Conservation (phyloP, 148 eudicot species). For the Diospyros kaki region DNA sequence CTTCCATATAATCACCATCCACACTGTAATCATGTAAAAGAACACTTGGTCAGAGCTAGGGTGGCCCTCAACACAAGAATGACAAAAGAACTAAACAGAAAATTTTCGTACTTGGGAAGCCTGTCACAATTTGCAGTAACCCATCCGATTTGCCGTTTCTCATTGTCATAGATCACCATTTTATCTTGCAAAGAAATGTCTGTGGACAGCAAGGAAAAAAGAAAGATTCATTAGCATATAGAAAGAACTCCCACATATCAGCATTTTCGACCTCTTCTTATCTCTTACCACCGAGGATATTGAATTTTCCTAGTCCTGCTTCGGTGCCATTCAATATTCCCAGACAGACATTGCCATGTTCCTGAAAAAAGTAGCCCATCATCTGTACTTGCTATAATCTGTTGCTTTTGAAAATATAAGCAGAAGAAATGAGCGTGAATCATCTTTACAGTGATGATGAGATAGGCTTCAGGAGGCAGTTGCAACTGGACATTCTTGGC, state of each 20-base stretch:
- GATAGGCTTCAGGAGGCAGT: slow-evolving; percentile 69
- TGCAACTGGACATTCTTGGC: slow-evolving; percentile 49
- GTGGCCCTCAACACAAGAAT: slow-evolving; percentile 14
- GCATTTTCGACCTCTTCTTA: neutral
- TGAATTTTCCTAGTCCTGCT: slow-evolving; percentile 48
- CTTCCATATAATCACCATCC: slow-evolving; percentile 26
- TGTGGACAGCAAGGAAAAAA: slow-evolving; percentile 25
- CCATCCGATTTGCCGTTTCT: slow-evolving; percentile 77
- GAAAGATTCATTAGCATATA: neutral
- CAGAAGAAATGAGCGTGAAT: neutral
- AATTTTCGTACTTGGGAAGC: slow-evolving; percentile 56
- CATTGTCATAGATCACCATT: slow-evolving; percentile 73
- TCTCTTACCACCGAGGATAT: slow-evolving; percentile 76
- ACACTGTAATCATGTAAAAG: slow-evolving; percentile 37
- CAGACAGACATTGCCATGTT: slow-evolving; percentile 75
- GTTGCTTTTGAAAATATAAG: neutral
- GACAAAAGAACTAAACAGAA: slow-evolving; percentile 7
- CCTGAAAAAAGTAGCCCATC: slow-evolving; percentile 30
- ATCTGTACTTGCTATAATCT: neutral
- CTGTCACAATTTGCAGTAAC: slow-evolving; percentile 59
- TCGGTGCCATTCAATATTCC: slow-evolving; percentile 9
- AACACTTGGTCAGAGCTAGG: slow-evolving; percentile 25
- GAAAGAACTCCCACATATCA: neutral
- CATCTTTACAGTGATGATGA: slow-evolving; percentile 65
- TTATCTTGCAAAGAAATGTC: slow-evolving; percentile 75